phyloP scores from a whole-genome alignment of 176 grass and related monocot species.

The Chloris gayana region DNA sequence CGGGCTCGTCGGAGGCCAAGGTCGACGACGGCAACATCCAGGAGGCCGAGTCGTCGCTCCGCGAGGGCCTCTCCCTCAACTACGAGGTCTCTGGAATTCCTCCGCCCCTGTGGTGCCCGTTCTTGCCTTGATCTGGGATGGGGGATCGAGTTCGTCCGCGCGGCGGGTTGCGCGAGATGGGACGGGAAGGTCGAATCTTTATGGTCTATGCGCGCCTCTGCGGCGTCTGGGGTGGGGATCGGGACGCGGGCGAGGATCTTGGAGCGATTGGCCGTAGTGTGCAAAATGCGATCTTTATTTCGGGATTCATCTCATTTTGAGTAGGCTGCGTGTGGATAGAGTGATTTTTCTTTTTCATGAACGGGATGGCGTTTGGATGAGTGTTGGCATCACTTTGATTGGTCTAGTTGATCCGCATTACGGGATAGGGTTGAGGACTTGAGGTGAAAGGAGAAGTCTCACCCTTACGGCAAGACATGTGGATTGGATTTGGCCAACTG shows the following conservation, averaged over 20 bases:
- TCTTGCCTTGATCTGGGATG: conserved; percentile 18
- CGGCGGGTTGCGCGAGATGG: conserved; percentile 2
- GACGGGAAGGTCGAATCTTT: conserved; percentile 13
- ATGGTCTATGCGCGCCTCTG: background rate
- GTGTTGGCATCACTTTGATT: background rate
- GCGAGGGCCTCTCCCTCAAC: conserved; percentile 98
- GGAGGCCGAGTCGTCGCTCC: conserved; percentile 96
- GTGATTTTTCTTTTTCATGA: background rate
- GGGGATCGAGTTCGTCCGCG: background rate
- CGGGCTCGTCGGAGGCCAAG: conserved; percentile 59
- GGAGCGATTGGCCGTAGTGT: background rate
- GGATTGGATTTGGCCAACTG: background rate
- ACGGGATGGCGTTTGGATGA: background rate
- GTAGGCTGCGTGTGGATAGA: background rate
- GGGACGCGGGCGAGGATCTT: background rate
- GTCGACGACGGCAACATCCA: conserved; percentile 94
- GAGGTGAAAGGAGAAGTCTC: background rate
- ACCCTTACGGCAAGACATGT: background rate
- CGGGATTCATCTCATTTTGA: background rate
- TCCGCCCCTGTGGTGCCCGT: background rate
- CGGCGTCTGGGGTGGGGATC: conserved; percentile 21
- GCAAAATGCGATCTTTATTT: background rate
- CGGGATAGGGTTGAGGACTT: background rate
- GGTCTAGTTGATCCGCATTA: conserved; percentile 19
- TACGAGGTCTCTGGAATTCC: conserved; percentile 64